Evolutionary conservation across 2,329 filamentous ascomycete species (phyloP), one percentile per base, ranked within the genome.

Genomic region (Colletotrichum tabaci): DNA sequence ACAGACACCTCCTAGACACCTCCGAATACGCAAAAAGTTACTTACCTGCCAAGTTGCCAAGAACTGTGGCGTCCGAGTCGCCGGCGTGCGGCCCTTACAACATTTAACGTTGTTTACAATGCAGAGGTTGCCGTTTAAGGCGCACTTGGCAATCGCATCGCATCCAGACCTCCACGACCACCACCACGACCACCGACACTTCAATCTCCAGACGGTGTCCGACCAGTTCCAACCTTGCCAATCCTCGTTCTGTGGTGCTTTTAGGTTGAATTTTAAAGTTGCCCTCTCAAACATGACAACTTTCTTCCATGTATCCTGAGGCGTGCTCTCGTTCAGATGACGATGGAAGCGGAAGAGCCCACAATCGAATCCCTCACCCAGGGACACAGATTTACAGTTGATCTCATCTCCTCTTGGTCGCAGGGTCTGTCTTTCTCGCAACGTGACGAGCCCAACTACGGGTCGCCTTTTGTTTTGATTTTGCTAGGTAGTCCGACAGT

Each of bases 261-360:
- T 56, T 56, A 57, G 57, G 50, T 67, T 57, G 50, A 23, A 50
- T 57, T 56, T 62, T 71, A 71, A 21, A 67, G 50, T 62, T 67
- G 49, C 57, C 30, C 38, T 44, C 63, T 67, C 64, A 52, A 52
- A 71, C 64, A 57, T 71, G 67, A 71, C 67, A 71, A 71, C 63
- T 44, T 71, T 67, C 52, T 57, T 44, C 49, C 44, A 67, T 21
- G n/a, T 50, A 26, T 57, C 64, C 57, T 61, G 50, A 56, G 57
- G 50, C 50, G 40, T 58, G 57, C 64, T 57, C 26, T 42, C 35
- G 67, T 71, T 71, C 67, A 71, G 67, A 71, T 67, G 67, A 71
- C 58, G 67, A 71, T 62, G 64, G 50, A 30, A 56, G 30, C 35
- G 57, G 26, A 35, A 10, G 63, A 46, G 49, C 18, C 67, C 57